phyloP scores from a whole-genome alignment of 2,329 filamentous ascomycete species.

The Cladosporium sp. region DNA sequence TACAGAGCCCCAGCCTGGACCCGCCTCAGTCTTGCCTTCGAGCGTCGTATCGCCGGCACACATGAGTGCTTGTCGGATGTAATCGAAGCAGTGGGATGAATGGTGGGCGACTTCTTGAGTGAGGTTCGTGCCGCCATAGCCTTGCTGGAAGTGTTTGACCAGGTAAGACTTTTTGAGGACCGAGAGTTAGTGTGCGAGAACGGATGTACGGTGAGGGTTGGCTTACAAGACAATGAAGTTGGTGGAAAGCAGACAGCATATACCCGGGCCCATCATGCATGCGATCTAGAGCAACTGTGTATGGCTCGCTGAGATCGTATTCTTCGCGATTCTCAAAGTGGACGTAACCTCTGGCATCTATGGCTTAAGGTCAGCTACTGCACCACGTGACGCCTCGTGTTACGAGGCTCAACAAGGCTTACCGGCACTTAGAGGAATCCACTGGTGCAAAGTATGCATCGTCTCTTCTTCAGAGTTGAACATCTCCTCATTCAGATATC shows the following conservation, averaged over 20 bases:
- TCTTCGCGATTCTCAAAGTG: conserved; percentile 4
- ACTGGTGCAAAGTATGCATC: conserved; percentile 10
- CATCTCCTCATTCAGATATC: conserved; percentile 12
- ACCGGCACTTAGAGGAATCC: conserved; percentile 12
- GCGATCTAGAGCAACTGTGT: conserved; percentile 6
- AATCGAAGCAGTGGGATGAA: conserved; percentile 30
- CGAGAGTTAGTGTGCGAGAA: neutral
- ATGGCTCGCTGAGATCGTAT: conserved; percentile 11
- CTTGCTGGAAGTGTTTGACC: conserved; percentile 12
- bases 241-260: conserved; percentile 25
- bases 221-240: conserved; percentile 26
- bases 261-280: conserved; percentile 16
- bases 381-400: neutral
- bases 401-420: neutral
- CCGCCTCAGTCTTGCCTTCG: conserved; percentile 16
- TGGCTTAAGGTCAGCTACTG: neutral
- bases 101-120: conserved; percentile 20
- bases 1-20: conserved; percentile 8
- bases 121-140: conserved; percentile 18
- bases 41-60: conserved; percentile 29
- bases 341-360: conserved; percentile 12
- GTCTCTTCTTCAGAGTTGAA: conserved; percentile 8
- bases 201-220: neutral
- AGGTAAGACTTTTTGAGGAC: conserved; percentile 4
- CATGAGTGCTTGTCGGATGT: conserved; percentile 28